phyloP scores from a whole-genome alignment of 2,329 filamentous ascomycete genomes.

The Lojkania enalia region DNA sequence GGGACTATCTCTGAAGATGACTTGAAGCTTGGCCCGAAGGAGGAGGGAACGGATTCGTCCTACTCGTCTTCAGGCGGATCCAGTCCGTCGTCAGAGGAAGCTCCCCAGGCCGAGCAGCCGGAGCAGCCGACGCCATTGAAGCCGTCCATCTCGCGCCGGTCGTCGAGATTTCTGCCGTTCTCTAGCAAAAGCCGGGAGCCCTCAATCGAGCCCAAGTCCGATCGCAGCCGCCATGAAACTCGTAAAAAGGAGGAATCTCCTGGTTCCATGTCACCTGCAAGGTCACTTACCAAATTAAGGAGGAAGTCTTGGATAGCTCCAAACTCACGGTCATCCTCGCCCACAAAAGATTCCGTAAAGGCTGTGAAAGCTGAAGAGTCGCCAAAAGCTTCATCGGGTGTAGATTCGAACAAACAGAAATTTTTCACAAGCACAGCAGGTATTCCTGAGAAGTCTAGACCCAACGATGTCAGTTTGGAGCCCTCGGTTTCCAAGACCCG shows the following conservation, averaged over 20 bases:
- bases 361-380: slow-evolving; percentile 15
- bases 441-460: slow-evolving; percentile 36
- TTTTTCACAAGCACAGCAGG: slow-evolving; percentile 26
- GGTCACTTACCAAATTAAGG: slow-evolving; percentile 38
- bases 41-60: slow-evolving; percentile 32
- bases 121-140: slow-evolving; percentile 39
- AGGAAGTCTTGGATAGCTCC: slow-evolving; percentile 43
- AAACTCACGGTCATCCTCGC: slow-evolving; percentile 28
- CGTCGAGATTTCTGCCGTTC: slow-evolving; percentile 41
- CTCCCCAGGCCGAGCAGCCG: slow-evolving; percentile 32
- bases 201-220: slow-evolving; percentile 33
- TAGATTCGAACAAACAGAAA: slow-evolving; percentile 31
- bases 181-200: slow-evolving; percentile 40
- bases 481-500: slow-evolving; percentile 21
- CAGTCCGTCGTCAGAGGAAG: slow-evolving; percentile 48
- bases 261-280: slow-evolving; percentile 30
- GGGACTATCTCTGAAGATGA: slow-evolving; percentile 39
- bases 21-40: slow-evolving; percentile 26
- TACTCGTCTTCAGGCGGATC: slow-evolving; percentile 50
- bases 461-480: slow-evolving; percentile 22
- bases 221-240: slow-evolving; percentile 30
- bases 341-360: slow-evolving; percentile 20
- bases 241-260: slow-evolving; percentile 30
- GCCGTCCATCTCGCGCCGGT: slow-evolving; percentile 40
- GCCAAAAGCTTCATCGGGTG: slow-evolving; percentile 20